Conservation (phyloP, 345 rosid species). For the Dipteronia dyeriana region DNA sequence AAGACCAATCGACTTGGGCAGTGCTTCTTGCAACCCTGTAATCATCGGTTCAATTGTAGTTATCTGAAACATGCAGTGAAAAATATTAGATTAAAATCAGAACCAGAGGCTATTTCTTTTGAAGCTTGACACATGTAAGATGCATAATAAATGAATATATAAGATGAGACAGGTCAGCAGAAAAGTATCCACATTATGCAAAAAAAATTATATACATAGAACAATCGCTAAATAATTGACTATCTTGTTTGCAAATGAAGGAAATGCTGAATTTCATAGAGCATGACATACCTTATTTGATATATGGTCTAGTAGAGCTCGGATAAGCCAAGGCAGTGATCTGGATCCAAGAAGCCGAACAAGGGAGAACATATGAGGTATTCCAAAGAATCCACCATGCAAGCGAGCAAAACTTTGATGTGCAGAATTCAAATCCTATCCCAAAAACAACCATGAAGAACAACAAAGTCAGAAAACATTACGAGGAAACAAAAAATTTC, state of each 20-base stretch:
- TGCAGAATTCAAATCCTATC: constrained; percentile 91
- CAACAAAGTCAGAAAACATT: background rate
- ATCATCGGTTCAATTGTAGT: constrained; percentile 86
- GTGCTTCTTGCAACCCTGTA: constrained; percentile 81
- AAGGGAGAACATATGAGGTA: constrained; percentile 81
- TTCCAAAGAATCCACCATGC: constrained; percentile 91
- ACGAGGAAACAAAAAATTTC: background rate
- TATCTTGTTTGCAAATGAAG: background rate
- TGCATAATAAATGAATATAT: background rate
- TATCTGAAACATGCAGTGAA: constrained; percentile 47
- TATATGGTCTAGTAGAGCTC: constrained; percentile 93
- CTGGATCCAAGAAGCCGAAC: constrained; percentile 92
- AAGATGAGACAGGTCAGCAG: background rate
- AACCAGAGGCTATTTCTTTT: background rate
- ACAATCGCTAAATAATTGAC: background rate
- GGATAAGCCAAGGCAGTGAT: constrained; percentile 96
- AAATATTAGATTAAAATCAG: constrained; percentile 23
- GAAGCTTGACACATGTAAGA: background rate
- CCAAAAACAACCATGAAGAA: constrained; percentile 10
- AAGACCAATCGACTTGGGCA: constrained; percentile 94
- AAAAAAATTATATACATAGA: background rate
- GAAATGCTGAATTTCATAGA: constrained; percentile 5
- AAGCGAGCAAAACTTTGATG: constrained; percentile 96
- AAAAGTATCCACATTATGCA: background rate
- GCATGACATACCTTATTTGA: constrained; percentile 73